Percentiles rank a stretch among this genome's conserved stretches.
Conservation (phyloP, 129 eudicot species). For the Saussurea involucrata region DNA sequence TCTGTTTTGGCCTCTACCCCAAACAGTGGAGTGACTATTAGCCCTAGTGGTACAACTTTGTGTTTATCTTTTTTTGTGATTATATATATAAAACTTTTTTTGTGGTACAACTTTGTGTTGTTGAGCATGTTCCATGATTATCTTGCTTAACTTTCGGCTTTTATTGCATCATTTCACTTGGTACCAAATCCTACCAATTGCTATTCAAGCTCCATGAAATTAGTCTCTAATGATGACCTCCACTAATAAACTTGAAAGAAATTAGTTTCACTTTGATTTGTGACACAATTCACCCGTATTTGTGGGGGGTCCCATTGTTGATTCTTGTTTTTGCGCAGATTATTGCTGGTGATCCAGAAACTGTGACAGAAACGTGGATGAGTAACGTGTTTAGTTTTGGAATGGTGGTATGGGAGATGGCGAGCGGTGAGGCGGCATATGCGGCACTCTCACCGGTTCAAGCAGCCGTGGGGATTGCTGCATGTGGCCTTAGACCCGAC, state of each 20-base stretch:
- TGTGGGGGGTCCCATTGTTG: not conserved
- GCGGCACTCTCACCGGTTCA: slow-evolving; percentile 94
- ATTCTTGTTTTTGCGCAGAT: slow-evolving; percentile 41
- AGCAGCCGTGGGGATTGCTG: slow-evolving; percentile 98
- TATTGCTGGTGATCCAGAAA: slow-evolving; percentile 96
- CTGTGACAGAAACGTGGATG: slow-evolving; percentile 96
- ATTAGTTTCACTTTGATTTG: not conserved
- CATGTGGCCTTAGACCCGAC: slow-evolving; percentile 98
- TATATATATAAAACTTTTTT: too few relatives aligned
- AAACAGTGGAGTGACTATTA: not conserved
- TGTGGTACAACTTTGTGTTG: slow-evolving; percentile 4
- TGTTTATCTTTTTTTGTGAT: too few relatives aligned
- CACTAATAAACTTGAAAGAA: slow-evolving; percentile 4
- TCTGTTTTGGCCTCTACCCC: too few relatives aligned
- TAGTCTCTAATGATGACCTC: slow-evolving; percentile 12
- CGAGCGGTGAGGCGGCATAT: slow-evolving; percentile 85
- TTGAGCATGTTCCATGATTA: slow-evolving; percentile 40
- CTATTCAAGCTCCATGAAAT: slow-evolving; percentile 17
- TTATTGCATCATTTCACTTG: slow-evolving; percentile 17
- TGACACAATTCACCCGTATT: not conserved
- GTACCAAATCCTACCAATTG: not conserved
- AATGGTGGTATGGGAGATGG: slow-evolving; percentile 97
- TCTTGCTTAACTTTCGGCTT: slow-evolving; percentile 31
- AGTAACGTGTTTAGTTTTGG: slow-evolving; percentile 94
- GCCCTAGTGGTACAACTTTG: too few relatives aligned